A percentile compares a stretch with the other conserved stretches of the same genome.
Conservation (phyloP, 139 green algal species). For the Chlorella sp. region DNA sequence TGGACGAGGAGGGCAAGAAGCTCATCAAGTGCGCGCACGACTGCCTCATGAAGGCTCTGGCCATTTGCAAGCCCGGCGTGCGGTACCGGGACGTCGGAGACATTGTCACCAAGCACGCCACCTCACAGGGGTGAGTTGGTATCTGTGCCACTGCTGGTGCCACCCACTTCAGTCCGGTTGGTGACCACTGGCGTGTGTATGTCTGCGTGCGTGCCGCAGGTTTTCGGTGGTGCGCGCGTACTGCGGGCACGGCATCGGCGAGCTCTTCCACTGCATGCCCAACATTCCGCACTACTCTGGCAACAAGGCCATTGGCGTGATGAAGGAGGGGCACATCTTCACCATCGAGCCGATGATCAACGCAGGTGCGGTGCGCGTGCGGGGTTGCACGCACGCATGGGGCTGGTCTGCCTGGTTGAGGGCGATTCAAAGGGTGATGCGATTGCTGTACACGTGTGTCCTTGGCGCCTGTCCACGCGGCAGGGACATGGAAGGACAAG, state of each 20-base stretch:
- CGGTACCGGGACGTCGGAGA: conserved; percentile 89
- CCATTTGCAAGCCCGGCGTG: conserved; percentile 75
- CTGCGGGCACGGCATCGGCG: conserved; percentile 95
- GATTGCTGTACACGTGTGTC: not conserved
- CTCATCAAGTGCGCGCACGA: conserved; percentile 74
- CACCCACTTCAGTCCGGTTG: no score
- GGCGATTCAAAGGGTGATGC: no score
- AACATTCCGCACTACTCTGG: conserved; percentile 93
- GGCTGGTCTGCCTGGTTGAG: no score
- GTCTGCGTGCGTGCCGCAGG: conserved; percentile 21
- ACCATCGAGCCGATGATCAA: conserved; percentile 99
- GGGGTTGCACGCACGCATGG: no score
- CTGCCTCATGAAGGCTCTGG: conserved; percentile 81
- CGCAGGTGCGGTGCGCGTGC: no score
- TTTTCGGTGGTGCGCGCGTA: conserved; percentile 86
- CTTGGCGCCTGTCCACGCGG: not conserved
- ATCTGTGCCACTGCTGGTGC: no score
- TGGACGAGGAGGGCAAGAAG: conserved; percentile 62
- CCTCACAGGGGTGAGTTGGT: conserved; percentile 1
- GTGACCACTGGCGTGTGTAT: no score
- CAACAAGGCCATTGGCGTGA: conserved; percentile 84
- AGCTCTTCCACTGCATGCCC: conserved; percentile 96
- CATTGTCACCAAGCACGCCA: conserved; percentile 72
- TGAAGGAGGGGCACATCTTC: conserved; percentile 85
- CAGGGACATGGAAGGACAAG: conserved; percentile 61